These are phyloP conservation scores for Ophiostoma triangulosporum DNA, from an alignment of 2,329 filamentous ascomycete genomes.

Conservation along the genomic window DNA sequence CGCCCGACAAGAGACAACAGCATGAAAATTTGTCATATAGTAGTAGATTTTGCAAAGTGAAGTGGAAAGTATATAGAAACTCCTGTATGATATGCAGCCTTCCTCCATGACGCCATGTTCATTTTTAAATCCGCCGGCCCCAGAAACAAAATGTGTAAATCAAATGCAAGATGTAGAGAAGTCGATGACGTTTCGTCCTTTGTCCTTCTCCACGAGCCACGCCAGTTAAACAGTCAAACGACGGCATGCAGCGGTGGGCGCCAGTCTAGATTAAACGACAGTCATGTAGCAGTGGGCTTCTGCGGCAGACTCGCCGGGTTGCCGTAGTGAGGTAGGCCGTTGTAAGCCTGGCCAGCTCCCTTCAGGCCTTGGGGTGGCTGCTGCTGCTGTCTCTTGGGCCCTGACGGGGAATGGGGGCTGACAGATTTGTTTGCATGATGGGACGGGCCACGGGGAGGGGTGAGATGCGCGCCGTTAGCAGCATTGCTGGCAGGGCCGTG, in stretches of 20 bases:
- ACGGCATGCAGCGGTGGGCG: too few species aligned
- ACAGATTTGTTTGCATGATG: conserved; percentile 8
- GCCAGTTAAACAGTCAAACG: background rate
- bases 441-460: conserved; percentile 3
- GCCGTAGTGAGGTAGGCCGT: conserved; percentile 42
- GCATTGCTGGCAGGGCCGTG: background rate
- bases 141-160: background rate
- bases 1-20: background rate
- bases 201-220: background rate
- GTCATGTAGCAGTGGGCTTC: conserved; percentile 34
- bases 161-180: too few species aligned
- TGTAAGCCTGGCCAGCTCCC: conserved; percentile 29
- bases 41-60: background rate
- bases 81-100: conserved; percentile 6
- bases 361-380: conserved; percentile 19
- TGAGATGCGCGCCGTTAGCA: conserved; percentile 9
- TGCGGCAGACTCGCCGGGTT: conserved; percentile 47
- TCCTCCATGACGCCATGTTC: conserved; percentile 5
- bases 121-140: background rate
- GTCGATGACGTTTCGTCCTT: too few species aligned
- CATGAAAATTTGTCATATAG: background rate
- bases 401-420: conserved; percentile 19
- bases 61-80: conserved; percentile 1
- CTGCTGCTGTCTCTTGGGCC: conserved; percentile 9
- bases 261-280: background rate